Conservation (phyloP, 2,329 filamentous ascomycete genomes). For the Chalaropsis ovoidea region DNA sequence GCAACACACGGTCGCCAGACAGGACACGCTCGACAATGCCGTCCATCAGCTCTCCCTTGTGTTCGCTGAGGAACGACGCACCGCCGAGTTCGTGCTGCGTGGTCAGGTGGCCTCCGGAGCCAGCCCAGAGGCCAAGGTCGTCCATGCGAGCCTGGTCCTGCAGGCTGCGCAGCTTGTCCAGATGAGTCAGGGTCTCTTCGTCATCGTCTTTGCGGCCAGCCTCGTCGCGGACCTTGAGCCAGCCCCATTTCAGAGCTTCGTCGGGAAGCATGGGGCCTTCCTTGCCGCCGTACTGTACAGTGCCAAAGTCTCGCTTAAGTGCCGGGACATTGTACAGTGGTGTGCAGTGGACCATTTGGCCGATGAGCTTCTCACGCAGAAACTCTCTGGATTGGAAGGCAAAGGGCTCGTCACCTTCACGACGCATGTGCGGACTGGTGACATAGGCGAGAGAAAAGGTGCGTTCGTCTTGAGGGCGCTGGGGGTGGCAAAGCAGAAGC, state of each 20-base stretch:
- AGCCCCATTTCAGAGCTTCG: slow-evolving; percentile 73
- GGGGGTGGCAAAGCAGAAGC: slow-evolving; percentile 68
- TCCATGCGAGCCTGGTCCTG: slow-evolving; percentile 71
- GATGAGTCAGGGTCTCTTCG: slow-evolving; percentile 57
- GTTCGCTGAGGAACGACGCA: slow-evolving; percentile 68
- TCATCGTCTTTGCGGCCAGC: slow-evolving; percentile 84
- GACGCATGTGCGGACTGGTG: slow-evolving; percentile 71
- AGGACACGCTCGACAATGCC: slow-evolving; percentile 84
- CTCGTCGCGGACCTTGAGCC: slow-evolving; percentile 88
- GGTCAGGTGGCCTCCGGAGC: slow-evolving; percentile 56
- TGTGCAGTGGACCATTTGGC: slow-evolving; percentile 76
- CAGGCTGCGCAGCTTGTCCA: slow-evolving; percentile 67
- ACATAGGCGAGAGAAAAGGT: slow-evolving; percentile 87
- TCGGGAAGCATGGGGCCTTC: slow-evolving; percentile 73
- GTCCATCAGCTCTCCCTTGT: slow-evolving; percentile 77
- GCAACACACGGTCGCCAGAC: slow-evolving; percentile 79
- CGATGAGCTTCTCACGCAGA: slow-evolving; percentile 71
- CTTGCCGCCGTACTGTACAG: slow-evolving; percentile 60
- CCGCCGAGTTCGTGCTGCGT: slow-evolving; percentile 66
- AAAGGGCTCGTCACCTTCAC: slow-evolving; percentile 84
- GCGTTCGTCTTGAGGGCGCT: slow-evolving; percentile 73
- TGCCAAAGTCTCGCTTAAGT: slow-evolving; percentile 78
- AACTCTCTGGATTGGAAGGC: slow-evolving; percentile 93
- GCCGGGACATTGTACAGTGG: slow-evolving; percentile 81
- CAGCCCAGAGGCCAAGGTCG: slow-evolving; percentile 70